phyloP scores from a whole-genome alignment of 2,329 filamentous ascomycete genomes.

The Pestalotiopsis sp. region DNA sequence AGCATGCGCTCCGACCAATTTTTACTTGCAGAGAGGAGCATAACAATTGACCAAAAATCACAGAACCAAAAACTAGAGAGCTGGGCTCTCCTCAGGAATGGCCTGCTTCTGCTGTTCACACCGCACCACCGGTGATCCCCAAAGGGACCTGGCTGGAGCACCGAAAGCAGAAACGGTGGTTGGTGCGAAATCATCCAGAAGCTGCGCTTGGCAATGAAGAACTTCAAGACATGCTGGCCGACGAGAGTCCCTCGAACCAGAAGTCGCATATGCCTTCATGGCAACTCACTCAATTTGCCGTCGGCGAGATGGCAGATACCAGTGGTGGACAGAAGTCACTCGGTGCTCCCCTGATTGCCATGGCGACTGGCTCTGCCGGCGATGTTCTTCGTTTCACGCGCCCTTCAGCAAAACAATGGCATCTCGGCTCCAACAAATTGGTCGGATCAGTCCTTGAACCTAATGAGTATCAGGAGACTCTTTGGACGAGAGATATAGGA shows the following conservation, averaged over 20 bases:
- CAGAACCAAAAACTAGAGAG: conserved; percentile 29
- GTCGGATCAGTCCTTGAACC: conserved; percentile 46
- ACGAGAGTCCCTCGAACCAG: conserved; percentile 17
- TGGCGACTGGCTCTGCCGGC: conserved; percentile 57
- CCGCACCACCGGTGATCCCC: conserved; percentile 1
- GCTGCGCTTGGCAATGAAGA: conserved; percentile 37
- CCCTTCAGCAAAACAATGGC: conserved; percentile 52
- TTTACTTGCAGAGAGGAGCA: background rate
- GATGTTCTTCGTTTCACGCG: conserved; percentile 59
- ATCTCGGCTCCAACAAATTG: conserved; percentile 53
- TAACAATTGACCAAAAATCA: background rate
- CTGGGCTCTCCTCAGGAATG: conserved; percentile 26
- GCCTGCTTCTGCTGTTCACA: conserved; percentile 20
- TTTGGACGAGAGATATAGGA: conserved; percentile 56
- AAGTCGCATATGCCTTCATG: conserved; percentile 12
- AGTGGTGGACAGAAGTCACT: conserved; percentile 28
- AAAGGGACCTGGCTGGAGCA: conserved; percentile 23
- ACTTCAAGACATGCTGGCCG: conserved; percentile 25
- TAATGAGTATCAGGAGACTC: conserved; percentile 44
- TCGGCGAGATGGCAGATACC: conserved; percentile 55
- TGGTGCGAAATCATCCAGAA: conserved; percentile 53
- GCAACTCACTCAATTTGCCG: conserved; percentile 48
- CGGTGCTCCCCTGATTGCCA: conserved; percentile 44
- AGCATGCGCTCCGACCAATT: background rate
- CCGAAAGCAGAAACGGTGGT: conserved; percentile 44